Base-by-base conservation (phyloP, 1,284 basidiomycete species). In the Xerocomus cyaneibrunnescens region DNA sequence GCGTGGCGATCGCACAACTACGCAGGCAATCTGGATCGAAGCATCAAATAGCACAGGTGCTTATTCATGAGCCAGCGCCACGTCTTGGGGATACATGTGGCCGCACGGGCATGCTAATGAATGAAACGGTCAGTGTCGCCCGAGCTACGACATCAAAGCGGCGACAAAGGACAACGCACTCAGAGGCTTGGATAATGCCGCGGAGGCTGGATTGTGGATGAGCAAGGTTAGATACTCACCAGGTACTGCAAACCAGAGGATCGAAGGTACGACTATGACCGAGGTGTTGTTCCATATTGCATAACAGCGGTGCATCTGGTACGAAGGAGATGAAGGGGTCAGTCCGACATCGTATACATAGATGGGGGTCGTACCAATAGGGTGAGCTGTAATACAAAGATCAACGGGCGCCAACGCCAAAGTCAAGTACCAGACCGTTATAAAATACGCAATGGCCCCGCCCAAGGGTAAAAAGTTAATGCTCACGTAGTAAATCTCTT, bases 111-210 rank as follows among this genome's bases (percentile, higher is more conserved):
- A 17, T 5, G n/a, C 41, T 40, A 19, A 42, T 25, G 51, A 37
- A 58, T 38, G 39, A 30, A 57, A 30, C 21, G 41, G 51, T 56
- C 23, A 35, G 35, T 23, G 32, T 17, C 1, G 17, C 9, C 16
- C 17, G 9, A 14, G 25, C 17, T 1, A 19, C 17, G 14, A 19
- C 17, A n/a, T 21, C n/a, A 2, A 12, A 12, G 34, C 34, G 35
- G 17, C 12, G n/a, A n/a, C n/a, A n/a, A n/a, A n/a, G n/a, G n/a
- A n/a, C n/a, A n/a, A n/a, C n/a, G n/a, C n/a, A n/a, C n/a, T n/a
- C n/a, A n/a, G n/a, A n/a, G n/a, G n/a, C n/a, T n/a, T n/a, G n/a
- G n/a, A n/a, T n/a, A n/a, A n/a, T n/a, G n/a, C n/a, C n/a, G n/a
- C n/a, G n/a, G n/a, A n/a, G n/a, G n/a, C n/a, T n/a, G n/a, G n/a